A percentile compares a stretch with the other conserved stretches of the same genome.
Evolutionary conservation across 108 stramenopile genomes (phyloP).

Genomic region (Skeletonema marinoi): DNA sequence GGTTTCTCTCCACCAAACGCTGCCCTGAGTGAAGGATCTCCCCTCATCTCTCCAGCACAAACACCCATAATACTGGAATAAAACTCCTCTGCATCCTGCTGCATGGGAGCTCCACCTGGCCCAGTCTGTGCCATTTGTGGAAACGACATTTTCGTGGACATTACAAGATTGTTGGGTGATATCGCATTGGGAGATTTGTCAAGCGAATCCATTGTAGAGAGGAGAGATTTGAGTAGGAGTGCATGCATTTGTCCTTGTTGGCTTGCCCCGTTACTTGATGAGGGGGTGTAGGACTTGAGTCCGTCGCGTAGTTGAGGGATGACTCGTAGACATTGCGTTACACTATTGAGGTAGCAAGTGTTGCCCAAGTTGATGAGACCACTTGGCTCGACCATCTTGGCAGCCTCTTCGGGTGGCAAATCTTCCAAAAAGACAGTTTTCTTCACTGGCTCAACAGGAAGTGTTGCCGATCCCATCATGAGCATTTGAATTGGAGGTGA

Average conservation of each 20-base stretch:
- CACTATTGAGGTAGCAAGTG: slow-evolving; percentile 99
- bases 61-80: slow-evolving; percentile 78
- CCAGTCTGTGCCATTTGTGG: slow-evolving; percentile 96
- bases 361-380: slow-evolving; percentile 98
- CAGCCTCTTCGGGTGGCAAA: slow-evolving; percentile 90
- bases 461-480: slow-evolving; percentile 96
- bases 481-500: slow-evolving; percentile 77
- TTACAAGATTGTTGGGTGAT: slow-evolving; percentile 83
- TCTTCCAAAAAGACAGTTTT: slow-evolving; percentile 96
- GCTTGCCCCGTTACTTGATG: slow-evolving; percentile 31
- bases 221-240: slow-evolving; percentile 62
- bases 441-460: slow-evolving; percentile 80
- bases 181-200: slow-evolving; percentile 74
- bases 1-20: slow-evolving; percentile 47
- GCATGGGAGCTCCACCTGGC: slow-evolving; percentile 87
- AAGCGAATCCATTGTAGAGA: slow-evolving; percentile 61
- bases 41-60: slow-evolving; percentile 57
- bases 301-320: slow-evolving; percentile 87
- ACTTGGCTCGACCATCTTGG: slow-evolving; percentile 88
- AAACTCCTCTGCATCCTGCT: slow-evolving; percentile 99
- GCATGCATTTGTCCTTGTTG: slow-evolving; percentile 28
- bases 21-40: slow-evolving; percentile 42
- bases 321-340: slow-evolving; percentile 92
- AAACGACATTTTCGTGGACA: slow-evolving; percentile 86
- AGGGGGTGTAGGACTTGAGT: slow-evolving; percentile 55